Conservation (phyloP, 768 basidiomycete species). For the Mycena haematopus region DNA sequence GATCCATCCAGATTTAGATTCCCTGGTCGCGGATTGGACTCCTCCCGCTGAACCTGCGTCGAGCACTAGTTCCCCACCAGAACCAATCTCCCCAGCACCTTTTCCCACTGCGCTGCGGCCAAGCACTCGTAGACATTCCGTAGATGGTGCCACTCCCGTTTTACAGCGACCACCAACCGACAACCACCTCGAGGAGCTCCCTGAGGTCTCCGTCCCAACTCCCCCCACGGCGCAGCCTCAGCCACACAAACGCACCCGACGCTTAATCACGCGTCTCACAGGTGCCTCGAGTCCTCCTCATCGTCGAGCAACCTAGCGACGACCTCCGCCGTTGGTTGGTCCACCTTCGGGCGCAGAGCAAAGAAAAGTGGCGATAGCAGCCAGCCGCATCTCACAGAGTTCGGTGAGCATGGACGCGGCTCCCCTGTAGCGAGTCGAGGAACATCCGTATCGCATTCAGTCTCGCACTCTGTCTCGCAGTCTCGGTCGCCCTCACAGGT, state of each 20-base stretch:
- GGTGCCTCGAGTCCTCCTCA: slow-evolving; percentile 13
- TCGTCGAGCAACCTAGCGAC: slow-evolving; percentile 11
- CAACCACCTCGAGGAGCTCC: slow-evolving; percentile 12
- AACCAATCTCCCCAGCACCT: background rate
- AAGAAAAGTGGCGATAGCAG: background rate
- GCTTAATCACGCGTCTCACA: slow-evolving; percentile 18
- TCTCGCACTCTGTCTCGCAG: slow-evolving; percentile 2
- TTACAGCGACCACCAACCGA: background rate
- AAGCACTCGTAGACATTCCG: slow-evolving; percentile 21
- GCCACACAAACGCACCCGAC: slow-evolving; percentile 9
- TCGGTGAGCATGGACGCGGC: slow-evolving; percentile 19
- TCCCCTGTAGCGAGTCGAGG: slow-evolving; percentile 26
- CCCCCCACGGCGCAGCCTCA: slow-evolving; percentile 15
- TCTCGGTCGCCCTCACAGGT: slow-evolving; percentile 16
- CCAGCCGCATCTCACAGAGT: slow-evolving; percentile 19
- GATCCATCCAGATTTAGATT: slow-evolving; percentile 29
- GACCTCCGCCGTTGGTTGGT: slow-evolving; percentile 19
- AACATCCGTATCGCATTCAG: slow-evolving; percentile 17
- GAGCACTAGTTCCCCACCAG: background rate
- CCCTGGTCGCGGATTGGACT: slow-evolving; percentile 27
- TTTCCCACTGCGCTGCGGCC: slow-evolving; percentile 22
- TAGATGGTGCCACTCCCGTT: slow-evolving; percentile 12
- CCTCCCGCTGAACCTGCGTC: slow-evolving; percentile 6
- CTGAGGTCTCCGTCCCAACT: slow-evolving; percentile 11
- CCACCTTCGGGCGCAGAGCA: slow-evolving; percentile 28